Percentiles rank a stretch among this genome's conserved stretches.
phyloP scores from a whole-genome alignment of 1,284 basidiomycete genomes.

The Baeospora myosura region DNA sequence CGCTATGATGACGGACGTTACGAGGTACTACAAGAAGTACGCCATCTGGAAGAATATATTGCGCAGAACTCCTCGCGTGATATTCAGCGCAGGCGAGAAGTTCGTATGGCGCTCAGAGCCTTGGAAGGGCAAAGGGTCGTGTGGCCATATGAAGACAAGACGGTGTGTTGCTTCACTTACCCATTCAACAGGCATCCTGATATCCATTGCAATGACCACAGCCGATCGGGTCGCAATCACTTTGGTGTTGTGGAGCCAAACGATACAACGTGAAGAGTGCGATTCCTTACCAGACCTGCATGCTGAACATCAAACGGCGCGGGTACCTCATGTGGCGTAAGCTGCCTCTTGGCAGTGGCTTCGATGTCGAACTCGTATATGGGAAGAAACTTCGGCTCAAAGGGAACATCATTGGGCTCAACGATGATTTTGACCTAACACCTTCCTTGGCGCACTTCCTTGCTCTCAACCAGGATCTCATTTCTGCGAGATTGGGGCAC shows the following conservation, averaged over 20 bases:
- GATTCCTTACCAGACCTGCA: constrained; percentile 41
- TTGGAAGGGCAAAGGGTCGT: constrained; percentile 58
- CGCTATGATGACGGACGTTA: constrained; percentile 62
- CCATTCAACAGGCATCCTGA: background rate
- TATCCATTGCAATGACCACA: too few species aligned
- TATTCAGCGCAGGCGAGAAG: constrained; percentile 46
- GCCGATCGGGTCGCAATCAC: constrained; percentile 35
- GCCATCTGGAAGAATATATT: constrained; percentile 57
- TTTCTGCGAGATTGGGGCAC: constrained; percentile 36
- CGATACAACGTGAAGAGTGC: constrained; percentile 44
- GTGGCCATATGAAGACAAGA: constrained; percentile 60
- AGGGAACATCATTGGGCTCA: constrained; percentile 58
- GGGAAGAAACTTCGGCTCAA: constrained; percentile 41
- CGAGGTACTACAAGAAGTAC: constrained; percentile 39
- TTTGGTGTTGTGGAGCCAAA: constrained; percentile 35
- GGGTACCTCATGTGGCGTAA: constrained; percentile 54
- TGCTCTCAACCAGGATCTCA: constrained; percentile 48
- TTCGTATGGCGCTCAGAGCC: constrained; percentile 62
- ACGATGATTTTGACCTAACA: constrained; percentile 63
- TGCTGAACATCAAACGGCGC: constrained; percentile 49
- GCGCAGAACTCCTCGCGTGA: constrained; percentile 52
- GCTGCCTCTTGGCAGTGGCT: constrained; percentile 62
- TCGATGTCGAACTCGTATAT: constrained; percentile 58
- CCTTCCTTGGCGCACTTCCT: constrained; percentile 60
- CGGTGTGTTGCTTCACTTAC: constrained; percentile 29